Base-by-base conservation (phyloP, 2,329 filamentous ascomycete species). In the Scedosporium dehoogii region DNA sequence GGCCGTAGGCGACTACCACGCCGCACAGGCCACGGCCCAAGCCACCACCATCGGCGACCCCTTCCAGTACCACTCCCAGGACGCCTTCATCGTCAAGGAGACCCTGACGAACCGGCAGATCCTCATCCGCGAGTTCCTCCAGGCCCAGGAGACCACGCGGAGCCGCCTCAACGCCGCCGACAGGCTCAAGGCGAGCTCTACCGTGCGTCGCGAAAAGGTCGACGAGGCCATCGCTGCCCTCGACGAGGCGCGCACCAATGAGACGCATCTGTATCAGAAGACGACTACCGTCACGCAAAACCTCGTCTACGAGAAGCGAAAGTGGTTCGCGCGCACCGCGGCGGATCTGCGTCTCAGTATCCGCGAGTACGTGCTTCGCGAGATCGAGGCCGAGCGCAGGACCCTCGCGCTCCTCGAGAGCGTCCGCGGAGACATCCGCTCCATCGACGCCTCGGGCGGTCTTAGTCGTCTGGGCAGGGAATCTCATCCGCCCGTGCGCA, bases 51-150 rank as follows among this genome's bases (percentile, higher is more conserved):
- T 99, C 59, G 92, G 91, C 56, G 94, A 99, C 69, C 91, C 94
- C 10, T 86, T 99, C 65, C 90, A 92, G 69, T 97, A 97, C 72
- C 92, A 97, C 76, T 96, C 92, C 55, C 88, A 91, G 63, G 94
- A 99, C 74, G 91, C 94, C 55, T 96, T 97, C 72, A 96, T 97
- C 69, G 94, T 97, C 67, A 99, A 99, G 75, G 94, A 99, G 73
- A 96, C 92, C 10, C 83, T 99, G 66, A 99, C 94, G 3, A 99
- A 99, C 77, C 90, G 94, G 12, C 94, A 99, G 76, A 96, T 99
- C 65, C 83, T 99, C 21, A 88, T 96, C 53, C 91, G 94, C 64
- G 94, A 99, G 71, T 86, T 97, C 64, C 78, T 96, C 27, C 91
- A 97, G 74, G 92, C 94, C 0, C 92, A 97, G 73, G 90, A 96